phyloP scores from a whole-genome alignment of 2,329 filamentous ascomycete species.

The Malbranchea cinnamomea region DNA sequence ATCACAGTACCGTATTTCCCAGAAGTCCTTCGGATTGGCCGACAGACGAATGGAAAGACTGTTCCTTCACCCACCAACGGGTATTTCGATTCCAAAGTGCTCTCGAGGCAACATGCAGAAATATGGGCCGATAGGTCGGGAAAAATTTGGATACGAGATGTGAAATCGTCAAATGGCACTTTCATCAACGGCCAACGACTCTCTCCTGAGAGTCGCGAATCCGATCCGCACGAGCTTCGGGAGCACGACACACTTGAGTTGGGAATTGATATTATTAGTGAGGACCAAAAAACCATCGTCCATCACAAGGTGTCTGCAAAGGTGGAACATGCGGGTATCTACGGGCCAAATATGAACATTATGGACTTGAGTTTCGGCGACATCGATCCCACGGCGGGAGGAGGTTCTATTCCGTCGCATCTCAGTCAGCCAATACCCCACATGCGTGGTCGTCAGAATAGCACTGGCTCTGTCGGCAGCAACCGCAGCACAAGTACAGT shows the following conservation, averaged over 20 bases:
- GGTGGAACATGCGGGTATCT: slow-evolving; percentile 84
- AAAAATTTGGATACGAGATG: slow-evolving; percentile 90
- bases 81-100: slow-evolving; percentile 94
- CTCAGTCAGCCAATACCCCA: slow-evolving; percentile 50
- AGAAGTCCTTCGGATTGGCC: slow-evolving; percentile 86
- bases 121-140: slow-evolving; percentile 76
- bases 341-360: slow-evolving; percentile 51
- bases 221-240: slow-evolving; percentile 83
- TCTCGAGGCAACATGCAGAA: slow-evolving; percentile 91
- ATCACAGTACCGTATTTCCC: slow-evolving; percentile 86
- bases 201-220: slow-evolving; percentile 89
- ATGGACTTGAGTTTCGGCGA: slow-evolving; percentile 87
- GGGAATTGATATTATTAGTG: slow-evolving; percentile 95
- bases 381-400: slow-evolving; percentile 62
- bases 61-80: slow-evolving; percentile 82
- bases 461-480: slow-evolving; percentile 51
- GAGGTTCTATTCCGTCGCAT: slow-evolving; percentile 54
- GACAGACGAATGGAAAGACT: slow-evolving; percentile 94
- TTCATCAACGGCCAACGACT: slow-evolving; percentile 89
- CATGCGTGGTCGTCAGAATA: slow-evolving; percentile 54
- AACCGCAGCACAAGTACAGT: slow-evolving; percentile 42
- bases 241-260: slow-evolving; percentile 86
- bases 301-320: slow-evolving; percentile 97
- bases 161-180: slow-evolving; percentile 97
- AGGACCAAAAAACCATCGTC: slow-evolving; percentile 95